Conservation (phyloP, 495 filamentous ascomycete species). For the Patellaria atrata region DNA sequence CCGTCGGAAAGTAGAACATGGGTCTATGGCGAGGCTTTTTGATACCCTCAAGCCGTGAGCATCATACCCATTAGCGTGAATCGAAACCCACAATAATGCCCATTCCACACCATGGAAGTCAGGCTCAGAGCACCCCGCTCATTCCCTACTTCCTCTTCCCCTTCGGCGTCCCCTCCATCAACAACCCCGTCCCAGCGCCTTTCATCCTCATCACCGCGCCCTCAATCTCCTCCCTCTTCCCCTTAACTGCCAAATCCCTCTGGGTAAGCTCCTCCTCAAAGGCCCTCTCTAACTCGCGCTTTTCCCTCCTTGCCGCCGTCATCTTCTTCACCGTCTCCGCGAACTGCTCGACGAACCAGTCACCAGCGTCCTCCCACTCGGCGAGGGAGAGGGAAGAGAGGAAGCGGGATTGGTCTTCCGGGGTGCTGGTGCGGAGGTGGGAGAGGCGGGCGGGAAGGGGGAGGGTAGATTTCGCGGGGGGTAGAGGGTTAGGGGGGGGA, state of each 20-base stretch:
- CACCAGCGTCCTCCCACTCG: constrained; percentile 74
- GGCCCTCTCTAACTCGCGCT: constrained; percentile 44
- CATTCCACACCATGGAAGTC: too few relatives aligned
- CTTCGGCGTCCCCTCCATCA: constrained; percentile 20
- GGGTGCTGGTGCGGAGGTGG: constrained; percentile 22
- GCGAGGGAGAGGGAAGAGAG: constrained; percentile 47
- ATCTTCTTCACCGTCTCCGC: constrained; percentile 45
- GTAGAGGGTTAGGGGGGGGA: too few relatives aligned
- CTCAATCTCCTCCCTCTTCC: constrained; percentile 39
- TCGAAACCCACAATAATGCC: too few relatives aligned
- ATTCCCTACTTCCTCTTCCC: constrained; percentile 9
- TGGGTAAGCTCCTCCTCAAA: constrained; percentile 57
- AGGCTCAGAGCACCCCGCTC: too few relatives aligned
- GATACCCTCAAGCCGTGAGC: too few relatives aligned
- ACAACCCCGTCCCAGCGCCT: constrained; percentile 28
- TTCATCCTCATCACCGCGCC: constrained; percentile 43
- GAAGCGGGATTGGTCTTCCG: constrained; percentile 42
- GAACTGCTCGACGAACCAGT: constrained; percentile 63
- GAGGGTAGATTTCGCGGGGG: constrained; percentile 15
- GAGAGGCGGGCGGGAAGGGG: constrained; percentile 22
- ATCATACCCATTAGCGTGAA: too few relatives aligned
- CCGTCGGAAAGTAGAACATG: too few relatives aligned
- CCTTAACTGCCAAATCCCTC: constrained; percentile 37
- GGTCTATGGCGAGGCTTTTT: too few relatives aligned
- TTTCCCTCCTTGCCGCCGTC: constrained; percentile 46